A percentile compares a stretch with the other conserved stretches of the same genome.
These are phyloP conservation scores for Neoascochyta sp. DNA, from an alignment of 2,329 filamentous ascomycete genomes.

Conservation along the genomic window DNA sequence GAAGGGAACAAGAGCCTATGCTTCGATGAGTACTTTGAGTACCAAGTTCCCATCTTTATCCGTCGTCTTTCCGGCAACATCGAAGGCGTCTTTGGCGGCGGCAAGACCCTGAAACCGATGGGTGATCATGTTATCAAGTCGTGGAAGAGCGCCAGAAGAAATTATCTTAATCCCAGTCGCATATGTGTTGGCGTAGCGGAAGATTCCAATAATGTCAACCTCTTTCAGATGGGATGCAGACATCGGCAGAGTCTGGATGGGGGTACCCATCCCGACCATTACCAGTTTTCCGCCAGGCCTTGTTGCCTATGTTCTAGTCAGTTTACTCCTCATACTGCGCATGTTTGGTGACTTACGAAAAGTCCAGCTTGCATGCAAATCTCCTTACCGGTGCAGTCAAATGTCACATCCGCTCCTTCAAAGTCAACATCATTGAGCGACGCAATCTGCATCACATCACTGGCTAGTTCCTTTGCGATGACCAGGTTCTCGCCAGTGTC, in stretches of 20 bases:
- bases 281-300: slow-evolving; percentile 51
- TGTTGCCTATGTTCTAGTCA: slow-evolving; percentile 39
- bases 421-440: slow-evolving; percentile 36
- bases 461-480: slow-evolving; percentile 35
- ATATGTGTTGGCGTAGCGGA: slow-evolving; percentile 55
- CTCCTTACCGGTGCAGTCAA: slow-evolving; percentile 44
- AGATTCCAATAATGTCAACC: slow-evolving; percentile 56
- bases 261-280: slow-evolving; percentile 57
- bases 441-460: slow-evolving; percentile 36
- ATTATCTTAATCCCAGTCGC: slow-evolving; percentile 53
- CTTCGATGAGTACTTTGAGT: slow-evolving; percentile 48
- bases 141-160: slow-evolving; percentile 48
- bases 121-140: slow-evolving; percentile 53
- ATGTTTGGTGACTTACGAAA: slow-evolving; percentile 37
- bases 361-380: slow-evolving; percentile 44
- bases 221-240: slow-evolving; percentile 54
- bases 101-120: slow-evolving; percentile 48
- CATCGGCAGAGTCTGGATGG: slow-evolving; percentile 52
- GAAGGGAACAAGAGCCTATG: slow-evolving; percentile 8
- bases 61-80: slow-evolving; percentile 48
- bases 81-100: slow-evolving; percentile 51
- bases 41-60: slow-evolving; percentile 52
- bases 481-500: slow-evolving; percentile 33
- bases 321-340: background rate
- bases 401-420: slow-evolving; percentile 41